A percentile compares a stretch with the other conserved stretches of the same genome.
These are phyloP conservation scores for Encephalitozoon hellem DNA, from an alignment of 371 early-diverging fungal genomes.

Conservation along the genomic window DNA sequence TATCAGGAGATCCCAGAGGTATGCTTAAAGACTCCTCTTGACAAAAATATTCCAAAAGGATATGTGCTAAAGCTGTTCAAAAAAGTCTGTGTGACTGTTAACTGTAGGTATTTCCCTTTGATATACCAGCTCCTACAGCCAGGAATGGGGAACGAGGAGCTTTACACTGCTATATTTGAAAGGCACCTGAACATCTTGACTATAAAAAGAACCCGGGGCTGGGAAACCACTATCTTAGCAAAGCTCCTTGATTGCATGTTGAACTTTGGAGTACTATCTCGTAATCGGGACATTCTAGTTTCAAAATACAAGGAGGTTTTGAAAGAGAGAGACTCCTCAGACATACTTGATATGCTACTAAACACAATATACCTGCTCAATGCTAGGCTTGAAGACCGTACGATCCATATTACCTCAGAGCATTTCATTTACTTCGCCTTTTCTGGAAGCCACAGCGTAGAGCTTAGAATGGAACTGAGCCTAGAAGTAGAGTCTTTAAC, in stretches of 20 bases:
- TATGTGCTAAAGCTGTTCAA: conserved; percentile 4
- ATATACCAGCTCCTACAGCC: conserved; percentile 14
- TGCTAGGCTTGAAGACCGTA: background rate
- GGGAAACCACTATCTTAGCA: background rate
- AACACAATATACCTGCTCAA: conserved; percentile 12
- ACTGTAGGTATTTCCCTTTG: conserved; percentile 7
- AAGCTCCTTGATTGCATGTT: conserved; percentile 3
- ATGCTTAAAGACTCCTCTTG: background rate
- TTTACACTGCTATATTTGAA: conserved; percentile 7
- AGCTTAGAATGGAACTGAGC: background rate
- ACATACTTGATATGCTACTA: conserved; percentile 3
- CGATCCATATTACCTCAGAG: background rate
- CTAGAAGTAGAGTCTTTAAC: background rate
- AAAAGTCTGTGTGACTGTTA: background rate
- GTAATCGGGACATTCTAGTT: conserved; percentile 3
- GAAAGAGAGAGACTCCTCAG: background rate
- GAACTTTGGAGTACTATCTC: background rate
- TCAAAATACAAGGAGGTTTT: background rate
- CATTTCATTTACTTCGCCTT: background rate
- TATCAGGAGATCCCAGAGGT: conserved; percentile 34
- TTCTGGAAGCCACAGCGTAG: background rate
- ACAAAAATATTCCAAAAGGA: background rate
- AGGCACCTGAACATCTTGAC: conserved; percentile 23
- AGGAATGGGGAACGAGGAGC: background rate
- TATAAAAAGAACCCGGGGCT: background rate